Percentiles rank a stretch among this genome's conserved stretches.
phyloP scores from a whole-genome alignment of 257 asterid species.

The Plantago elongata region DNA sequence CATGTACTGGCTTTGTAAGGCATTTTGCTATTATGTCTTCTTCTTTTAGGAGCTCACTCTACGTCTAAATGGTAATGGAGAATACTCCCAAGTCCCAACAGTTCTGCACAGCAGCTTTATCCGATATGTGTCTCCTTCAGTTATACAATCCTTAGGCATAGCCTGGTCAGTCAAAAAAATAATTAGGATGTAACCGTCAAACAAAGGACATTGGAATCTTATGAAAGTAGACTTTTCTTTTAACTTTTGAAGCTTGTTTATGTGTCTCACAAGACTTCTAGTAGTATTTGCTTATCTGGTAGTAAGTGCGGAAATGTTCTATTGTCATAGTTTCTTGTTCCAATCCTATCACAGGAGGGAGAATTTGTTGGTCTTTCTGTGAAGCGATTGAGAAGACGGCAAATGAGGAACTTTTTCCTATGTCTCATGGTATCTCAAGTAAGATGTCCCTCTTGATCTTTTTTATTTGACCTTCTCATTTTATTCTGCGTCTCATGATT shows the following conservation, averaged over 20 bases:
- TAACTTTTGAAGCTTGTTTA: conserved; percentile 3
- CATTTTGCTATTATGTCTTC: too few relatives aligned
- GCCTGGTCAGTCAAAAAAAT: too few relatives aligned
- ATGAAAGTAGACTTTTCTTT: neutral
- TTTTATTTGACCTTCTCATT: neutral
- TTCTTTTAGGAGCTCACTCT: too few relatives aligned
- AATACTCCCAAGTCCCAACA: too few relatives aligned
- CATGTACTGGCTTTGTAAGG: conserved; percentile 6
- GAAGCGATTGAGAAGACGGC: conserved; percentile 81
- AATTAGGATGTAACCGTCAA: too few relatives aligned
- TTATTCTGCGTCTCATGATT: conserved; percentile 62
- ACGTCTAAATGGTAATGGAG: too few relatives aligned
- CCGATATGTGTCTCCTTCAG: too few relatives aligned
- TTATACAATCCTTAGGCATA: too few relatives aligned
- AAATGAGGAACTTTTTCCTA: conserved; percentile 80
- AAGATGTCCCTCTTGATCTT: conserved; percentile 21
- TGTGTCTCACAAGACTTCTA: neutral
- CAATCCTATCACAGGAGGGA: conserved; percentile 60
- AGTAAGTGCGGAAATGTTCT: neutral
- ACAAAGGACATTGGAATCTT: neutral
- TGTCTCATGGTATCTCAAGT: conserved; percentile 99
- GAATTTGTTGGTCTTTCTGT: conserved; percentile 73
- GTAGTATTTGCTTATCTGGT: conserved; percentile 1
- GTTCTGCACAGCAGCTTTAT: too few relatives aligned
- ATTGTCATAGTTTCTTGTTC: conserved; percentile 11